Conservation (phyloP, 202 grass and related monocot genomes). For the Zizania palustris region DNA sequence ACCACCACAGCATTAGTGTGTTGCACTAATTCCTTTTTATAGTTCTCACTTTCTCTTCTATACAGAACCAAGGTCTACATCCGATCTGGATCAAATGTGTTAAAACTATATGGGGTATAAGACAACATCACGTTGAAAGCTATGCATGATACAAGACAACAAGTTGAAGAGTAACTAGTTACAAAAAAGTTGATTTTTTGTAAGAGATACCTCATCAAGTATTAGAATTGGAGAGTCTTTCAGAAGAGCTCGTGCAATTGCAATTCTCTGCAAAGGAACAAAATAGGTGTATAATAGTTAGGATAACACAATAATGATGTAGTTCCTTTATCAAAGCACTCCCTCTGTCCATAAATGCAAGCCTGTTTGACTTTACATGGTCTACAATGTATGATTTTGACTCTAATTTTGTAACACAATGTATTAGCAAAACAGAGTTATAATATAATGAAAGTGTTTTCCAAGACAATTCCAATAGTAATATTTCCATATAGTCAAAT, state of each 20-base stretch:
- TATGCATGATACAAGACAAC: not conserved
- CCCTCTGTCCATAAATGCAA: too few species aligned
- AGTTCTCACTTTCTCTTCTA: not conserved
- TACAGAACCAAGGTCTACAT: not conserved
- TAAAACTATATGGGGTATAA: not conserved
- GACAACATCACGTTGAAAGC: not conserved
- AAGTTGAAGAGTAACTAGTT: not conserved
- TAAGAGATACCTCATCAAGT: constrained; percentile 83
- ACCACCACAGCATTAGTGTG: not conserved
- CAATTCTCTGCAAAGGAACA: constrained; percentile 76
- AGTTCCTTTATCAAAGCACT: constrained; percentile 13
- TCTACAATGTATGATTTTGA: too few species aligned
- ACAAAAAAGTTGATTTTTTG: not conserved
- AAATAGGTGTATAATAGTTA: constrained; percentile 16
- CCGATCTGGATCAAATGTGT: not conserved
- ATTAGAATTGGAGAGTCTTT: constrained; percentile 94
- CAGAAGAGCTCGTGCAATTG: constrained; percentile 87
- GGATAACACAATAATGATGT: constrained; percentile 6
- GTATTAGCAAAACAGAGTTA: too few species aligned
- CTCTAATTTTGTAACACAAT: too few species aligned
- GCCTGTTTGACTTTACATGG: too few species aligned
- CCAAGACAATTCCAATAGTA: not conserved
- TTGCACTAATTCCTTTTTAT: not conserved
- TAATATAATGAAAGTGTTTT: not conserved
- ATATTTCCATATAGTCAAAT: not conserved